Evolutionary conservation across 108 stramenopile genomes (phyloP), one percentile per base, ranked within the genome.

Genomic region (Nitzschia inconspicua): DNA sequence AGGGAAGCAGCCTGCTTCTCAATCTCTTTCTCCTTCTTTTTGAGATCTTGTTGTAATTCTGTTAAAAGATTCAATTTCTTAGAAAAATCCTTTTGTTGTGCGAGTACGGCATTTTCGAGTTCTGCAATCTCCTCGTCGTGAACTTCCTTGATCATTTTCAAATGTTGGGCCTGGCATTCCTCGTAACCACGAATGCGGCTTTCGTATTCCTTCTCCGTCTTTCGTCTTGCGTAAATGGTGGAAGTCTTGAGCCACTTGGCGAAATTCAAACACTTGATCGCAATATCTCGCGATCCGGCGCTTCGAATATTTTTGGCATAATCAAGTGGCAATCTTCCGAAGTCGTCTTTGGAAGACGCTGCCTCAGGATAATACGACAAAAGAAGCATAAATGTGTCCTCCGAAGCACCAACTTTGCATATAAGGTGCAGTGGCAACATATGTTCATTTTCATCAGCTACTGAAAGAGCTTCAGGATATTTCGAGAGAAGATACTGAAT

Each of bases 381-480:
- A 25, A 85, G 56, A n/a, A 43, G 13, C 23, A 50, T 40, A 32
- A 84, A 50, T 18, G 78, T 80, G 9, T 68, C 71, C 26, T 64
- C 35, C 0, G 80, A 73, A 19, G 79, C 80, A 34, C 76, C 78
- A 57, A 67, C 73, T 26, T 68, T 81, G 47, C 82, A 84, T 3
- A 83, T 83, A 14, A 77, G 63, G 54, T 87, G 86, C 43, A 87
- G 48, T 0, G 83, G 86, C 32, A 63, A 72, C 75, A 23, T 63
- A 49, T 29, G 63, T 56, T 32, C 84, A 46, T 47, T 68, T 61
- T 27, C 72, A 44, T 52, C 78, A 7, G 50, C 46, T 25, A 13
- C n/a, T 20, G 5, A 31, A n/a, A 50, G 35, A 53, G 80, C 78
- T 40, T 89, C 88, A 48, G 88, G 88, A 52, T 75, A 82, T 13